These are phyloP conservation scores for Oldenlandia corymbosa DNA, from an alignment of 257 asterid species.

Conservation along the genomic window DNA sequence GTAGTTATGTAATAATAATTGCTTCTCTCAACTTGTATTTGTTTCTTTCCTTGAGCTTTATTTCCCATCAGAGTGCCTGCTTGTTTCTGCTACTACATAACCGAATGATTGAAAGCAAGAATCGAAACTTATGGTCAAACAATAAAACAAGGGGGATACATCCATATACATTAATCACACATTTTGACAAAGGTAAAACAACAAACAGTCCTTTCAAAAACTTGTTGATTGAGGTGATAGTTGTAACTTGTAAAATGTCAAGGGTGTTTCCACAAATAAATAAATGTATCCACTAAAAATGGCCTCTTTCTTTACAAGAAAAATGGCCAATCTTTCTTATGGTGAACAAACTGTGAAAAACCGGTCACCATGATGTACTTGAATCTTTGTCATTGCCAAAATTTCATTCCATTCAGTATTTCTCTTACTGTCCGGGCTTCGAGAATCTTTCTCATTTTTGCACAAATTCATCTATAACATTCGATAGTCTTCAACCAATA, in stretches of 20 bases:
- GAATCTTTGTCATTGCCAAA: neutral
- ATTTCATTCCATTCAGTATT: too few relatives aligned
- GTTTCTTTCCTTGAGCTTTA: neutral
- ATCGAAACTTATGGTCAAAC: neutral
- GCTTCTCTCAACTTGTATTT: neutral
- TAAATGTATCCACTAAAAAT: too few relatives aligned
- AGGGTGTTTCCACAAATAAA: slow-evolving; percentile 3
- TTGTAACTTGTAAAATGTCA: too few relatives aligned
- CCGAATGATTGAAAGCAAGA: slow-evolving; percentile 15
- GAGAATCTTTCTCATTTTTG: too few relatives aligned
- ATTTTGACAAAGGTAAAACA: slow-evolving; percentile 1
- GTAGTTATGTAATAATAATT: neutral
- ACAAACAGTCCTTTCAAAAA: slow-evolving; percentile 1
- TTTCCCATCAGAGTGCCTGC: slow-evolving; percentile 1
- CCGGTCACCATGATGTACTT: neutral
- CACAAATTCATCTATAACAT: too few relatives aligned
- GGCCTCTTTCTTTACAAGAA: too few relatives aligned
- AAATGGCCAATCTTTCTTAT: neutral
- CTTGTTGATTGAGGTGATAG: too few relatives aligned
- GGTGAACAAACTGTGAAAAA: neutral
- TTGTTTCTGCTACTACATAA: slow-evolving; percentile 3
- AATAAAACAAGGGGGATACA: neutral
- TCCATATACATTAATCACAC: neutral
- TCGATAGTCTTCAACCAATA: too few relatives aligned
- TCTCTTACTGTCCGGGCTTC: too few relatives aligned